These are phyloP conservation scores for Ramaria rubella DNA, from an alignment of 768 basidiomycete species.

Conservation along the genomic window DNA sequence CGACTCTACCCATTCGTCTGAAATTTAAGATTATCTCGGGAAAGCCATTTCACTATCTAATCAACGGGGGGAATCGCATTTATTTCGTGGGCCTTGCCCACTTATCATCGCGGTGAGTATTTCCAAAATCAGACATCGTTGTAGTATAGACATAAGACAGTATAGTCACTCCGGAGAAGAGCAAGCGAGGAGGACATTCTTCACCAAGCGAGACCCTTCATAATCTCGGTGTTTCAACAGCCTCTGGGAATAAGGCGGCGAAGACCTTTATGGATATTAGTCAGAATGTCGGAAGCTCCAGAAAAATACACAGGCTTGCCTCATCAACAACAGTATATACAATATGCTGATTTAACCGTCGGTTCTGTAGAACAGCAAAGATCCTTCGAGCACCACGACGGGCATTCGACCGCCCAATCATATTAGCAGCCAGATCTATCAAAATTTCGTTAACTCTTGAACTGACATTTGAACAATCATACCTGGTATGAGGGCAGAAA, in stretches of 20 bases:
- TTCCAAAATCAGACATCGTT: too few species aligned
- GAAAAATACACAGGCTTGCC: constrained; percentile 37
- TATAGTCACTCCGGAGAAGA: too few species aligned
- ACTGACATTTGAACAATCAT: background rate
- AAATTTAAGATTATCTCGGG: too few species aligned
- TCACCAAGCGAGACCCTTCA: too few species aligned
- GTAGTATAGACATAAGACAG: too few species aligned
- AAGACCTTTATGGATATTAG: constrained; percentile 37
- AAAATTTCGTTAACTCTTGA: background rate
- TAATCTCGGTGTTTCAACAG: constrained; percentile 1
- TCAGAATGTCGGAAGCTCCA: background rate
- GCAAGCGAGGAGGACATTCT: too few species aligned
- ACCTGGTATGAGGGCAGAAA: constrained; percentile 92
- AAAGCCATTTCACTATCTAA: too few species aligned
- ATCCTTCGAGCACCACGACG: constrained; percentile 87
- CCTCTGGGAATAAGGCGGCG: constrained; percentile 54
- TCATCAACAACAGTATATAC: constrained; percentile 86
- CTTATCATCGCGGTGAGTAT: too few species aligned
- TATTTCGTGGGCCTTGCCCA: too few species aligned
- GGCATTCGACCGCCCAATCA: constrained; percentile 97
- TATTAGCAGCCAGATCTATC: constrained; percentile 88
- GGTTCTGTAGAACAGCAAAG: constrained; percentile 91
- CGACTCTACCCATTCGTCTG: too few species aligned
- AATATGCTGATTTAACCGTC: constrained; percentile 90
- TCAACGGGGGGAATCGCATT: too few species aligned